phyloP scores from a whole-genome alignment of 106 monocot genomes.

The Vanilla planifolia region DNA sequence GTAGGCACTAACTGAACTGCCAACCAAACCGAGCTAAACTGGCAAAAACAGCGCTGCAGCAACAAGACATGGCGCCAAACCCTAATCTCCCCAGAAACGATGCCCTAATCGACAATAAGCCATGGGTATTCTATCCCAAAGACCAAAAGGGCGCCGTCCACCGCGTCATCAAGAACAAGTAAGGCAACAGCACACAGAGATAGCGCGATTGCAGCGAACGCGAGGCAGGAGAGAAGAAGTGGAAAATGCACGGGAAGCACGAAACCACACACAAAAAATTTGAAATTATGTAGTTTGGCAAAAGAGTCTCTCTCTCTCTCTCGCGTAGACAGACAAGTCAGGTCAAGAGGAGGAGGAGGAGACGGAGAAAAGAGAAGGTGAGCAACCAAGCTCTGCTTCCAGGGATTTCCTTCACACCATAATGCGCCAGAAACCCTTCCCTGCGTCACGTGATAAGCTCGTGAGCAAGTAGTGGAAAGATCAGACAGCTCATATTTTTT shows the following conservation, averaged over 20 bases:
- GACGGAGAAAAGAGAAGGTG: background rate
- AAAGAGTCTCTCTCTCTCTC: background rate
- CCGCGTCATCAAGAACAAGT: background rate
- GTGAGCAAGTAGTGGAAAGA: background rate
- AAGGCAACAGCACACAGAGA: background rate
- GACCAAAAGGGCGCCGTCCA: background rate
- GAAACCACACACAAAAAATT: constrained; percentile 15
- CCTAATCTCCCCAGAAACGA: constrained; percentile 12
- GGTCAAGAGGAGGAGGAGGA: background rate
- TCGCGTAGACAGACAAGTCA: too few relatives aligned
- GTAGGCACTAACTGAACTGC: background rate
- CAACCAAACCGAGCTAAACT: background rate
- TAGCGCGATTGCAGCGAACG: background rate
- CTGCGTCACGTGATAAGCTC: background rate
- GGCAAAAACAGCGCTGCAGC: background rate
- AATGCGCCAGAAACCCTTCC: constrained; percentile 5
- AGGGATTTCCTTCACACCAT: background rate
- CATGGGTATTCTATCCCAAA: background rate
- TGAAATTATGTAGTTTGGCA: constrained; percentile 1
- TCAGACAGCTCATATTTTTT: background rate
- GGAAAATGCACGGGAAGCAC: background rate
- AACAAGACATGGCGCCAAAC: constrained; percentile 6
- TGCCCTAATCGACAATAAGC: background rate
- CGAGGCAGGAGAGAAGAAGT: background rate
- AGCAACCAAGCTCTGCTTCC: background rate